Base-by-base conservation (phyloP, 1,284 basidiomycete species). In the Ceratobasidium sp. region DNA sequence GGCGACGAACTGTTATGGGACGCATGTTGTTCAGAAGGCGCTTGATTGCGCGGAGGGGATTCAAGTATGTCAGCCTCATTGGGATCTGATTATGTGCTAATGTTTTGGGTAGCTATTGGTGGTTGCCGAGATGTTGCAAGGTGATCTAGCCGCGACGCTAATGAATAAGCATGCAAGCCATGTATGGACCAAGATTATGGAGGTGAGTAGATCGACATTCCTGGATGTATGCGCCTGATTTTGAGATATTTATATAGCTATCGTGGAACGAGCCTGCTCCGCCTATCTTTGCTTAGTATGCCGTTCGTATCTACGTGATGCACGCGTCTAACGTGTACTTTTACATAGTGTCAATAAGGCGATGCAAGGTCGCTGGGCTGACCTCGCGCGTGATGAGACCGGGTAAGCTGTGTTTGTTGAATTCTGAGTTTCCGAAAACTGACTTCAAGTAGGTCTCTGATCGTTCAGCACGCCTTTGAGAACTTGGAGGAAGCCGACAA, bases 161-260 rank as follows among this genome's bases (percentile, higher is more conserved):
- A 91, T 95, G 13, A 95, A 95, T 84, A 95, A 95, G 84, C 94
- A 95, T 84, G 94, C 94, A 0, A 94, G 93, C 76, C 94, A 95
- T 84, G 94, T 95, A 26, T 95, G 39, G n/a, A n/a, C n/a, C n/a
- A n/a, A n/a, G n/a, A n/a, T n/a, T n/a, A n/a, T n/a, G n/a, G n/a
- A n/a, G n/a, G 49, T 79, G 69, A 23, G 44, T 42, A 49, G 46
- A 53, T 49, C 23, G 56, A 6, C 40, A 18, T 63, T 33, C 69
- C 28, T 12, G 39, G 12, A 42, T 61, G 26, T 67, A 42, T 55
- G 49, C 60, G 40, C 58, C 53, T 44, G 28, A 53, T 58, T n/a
- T 51, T 42, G n/a, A n/a, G n/a, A n/a, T n/a, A n/a, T n/a, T 15
- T 26, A n/a, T 26, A 18, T 56, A 95, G 84, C 85, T 95, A 44